Evolutionary conservation across 106 monocot genomes (phyloP).

Genomic region (Alisma plantagoaquatica): DNA sequence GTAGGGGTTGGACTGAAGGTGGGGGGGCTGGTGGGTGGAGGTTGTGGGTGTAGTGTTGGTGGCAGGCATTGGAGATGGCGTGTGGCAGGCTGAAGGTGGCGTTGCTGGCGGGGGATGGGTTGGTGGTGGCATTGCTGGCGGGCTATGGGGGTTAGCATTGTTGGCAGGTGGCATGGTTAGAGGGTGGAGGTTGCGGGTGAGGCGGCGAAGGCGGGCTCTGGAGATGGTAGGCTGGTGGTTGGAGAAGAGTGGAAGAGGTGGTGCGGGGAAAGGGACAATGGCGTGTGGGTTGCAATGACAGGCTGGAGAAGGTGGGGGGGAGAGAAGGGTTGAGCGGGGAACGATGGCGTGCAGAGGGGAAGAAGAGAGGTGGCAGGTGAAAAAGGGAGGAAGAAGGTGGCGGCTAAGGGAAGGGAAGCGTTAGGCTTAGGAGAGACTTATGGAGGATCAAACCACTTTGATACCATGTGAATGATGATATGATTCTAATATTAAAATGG

Average conservation of each 20-base stretch:
- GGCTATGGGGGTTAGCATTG: not conserved
- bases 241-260: not conserved
- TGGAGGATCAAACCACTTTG: too few species aligned
- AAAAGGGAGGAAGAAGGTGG: not conserved
- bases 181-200: not conserved
- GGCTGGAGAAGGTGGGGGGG: not conserved
- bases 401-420: not conserved
- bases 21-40: too few species aligned
- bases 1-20: too few species aligned
- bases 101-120: not conserved
- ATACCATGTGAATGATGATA: too few species aligned
- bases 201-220: not conserved
- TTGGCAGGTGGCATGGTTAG: not conserved
- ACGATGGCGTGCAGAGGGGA: not conserved
- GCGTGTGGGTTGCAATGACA: not conserved
- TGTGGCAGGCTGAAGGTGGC: too few species aligned
- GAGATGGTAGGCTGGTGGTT: not conserved
- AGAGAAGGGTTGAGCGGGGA: not conserved
- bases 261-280: not conserved
- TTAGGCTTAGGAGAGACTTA: too few species aligned
- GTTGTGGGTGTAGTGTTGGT: too few species aligned
- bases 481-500: too few species aligned
- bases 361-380: not conserved
- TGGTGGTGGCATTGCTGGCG: not conserved
- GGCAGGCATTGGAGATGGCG: too few species aligned